Conservation (phyloP, 2,329 filamentous ascomycete species). For the Hypomyces perniciosus region DNA sequence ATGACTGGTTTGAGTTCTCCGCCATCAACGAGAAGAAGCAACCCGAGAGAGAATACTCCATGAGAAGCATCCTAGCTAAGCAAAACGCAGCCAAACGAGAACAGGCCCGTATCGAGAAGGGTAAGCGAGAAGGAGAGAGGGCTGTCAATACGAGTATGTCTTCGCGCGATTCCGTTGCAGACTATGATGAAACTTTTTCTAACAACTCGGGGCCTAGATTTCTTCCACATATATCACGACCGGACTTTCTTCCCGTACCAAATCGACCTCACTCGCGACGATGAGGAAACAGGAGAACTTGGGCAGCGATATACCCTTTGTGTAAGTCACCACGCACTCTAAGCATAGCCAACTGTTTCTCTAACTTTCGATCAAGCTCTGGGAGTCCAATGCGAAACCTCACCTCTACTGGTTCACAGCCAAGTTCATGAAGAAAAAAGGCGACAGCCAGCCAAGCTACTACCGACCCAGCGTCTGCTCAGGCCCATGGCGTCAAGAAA, state of each 20-base stretch:
- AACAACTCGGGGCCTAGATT: conserved; percentile 33
- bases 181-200: neutral
- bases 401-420: conserved; percentile 55
- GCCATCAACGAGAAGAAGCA: conserved; percentile 25
- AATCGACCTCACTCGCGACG: conserved; percentile 52
- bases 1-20: conserved; percentile 50
- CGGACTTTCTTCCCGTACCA: conserved; percentile 56
- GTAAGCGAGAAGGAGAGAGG: conserved; percentile 35
- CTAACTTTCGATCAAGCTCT: conserved; percentile 46
- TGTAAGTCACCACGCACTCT: conserved; percentile 36
- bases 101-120: conserved; percentile 29
- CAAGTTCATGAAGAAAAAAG: conserved; percentile 40
- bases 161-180: neutral
- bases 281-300: conserved; percentile 34
- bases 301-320: conserved; percentile 56
- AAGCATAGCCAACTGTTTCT: neutral
- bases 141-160: conserved; percentile 46
- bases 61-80: conserved; percentile 29
- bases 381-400: conserved; percentile 56
- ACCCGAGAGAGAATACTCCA: conserved; percentile 35
- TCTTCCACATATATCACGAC: conserved; percentile 63
- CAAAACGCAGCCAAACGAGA: conserved; percentile 27
- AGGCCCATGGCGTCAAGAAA: conserved; percentile 37
- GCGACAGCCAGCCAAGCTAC: conserved; percentile 30
- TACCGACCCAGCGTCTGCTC: conserved; percentile 34